phyloP scores from a whole-genome alignment of 2,329 filamentous ascomycete genomes.

The Graphilbum ipis-grandicollis region DNA sequence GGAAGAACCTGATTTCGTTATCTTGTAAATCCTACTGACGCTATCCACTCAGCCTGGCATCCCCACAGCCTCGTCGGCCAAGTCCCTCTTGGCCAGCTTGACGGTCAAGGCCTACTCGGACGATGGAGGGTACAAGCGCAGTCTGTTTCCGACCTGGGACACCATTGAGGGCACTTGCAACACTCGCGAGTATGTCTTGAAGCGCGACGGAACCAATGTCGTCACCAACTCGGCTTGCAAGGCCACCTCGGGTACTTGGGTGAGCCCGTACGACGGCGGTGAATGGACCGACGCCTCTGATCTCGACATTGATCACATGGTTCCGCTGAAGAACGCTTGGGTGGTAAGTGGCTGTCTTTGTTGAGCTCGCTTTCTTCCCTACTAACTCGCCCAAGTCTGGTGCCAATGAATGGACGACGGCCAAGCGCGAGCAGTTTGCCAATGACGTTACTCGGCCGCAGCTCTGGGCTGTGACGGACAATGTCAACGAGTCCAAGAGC shows the following conservation, averaged over 20 bases:
- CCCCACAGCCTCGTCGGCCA: slow-evolving; percentile 39
- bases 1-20: too few species aligned
- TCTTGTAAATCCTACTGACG: not conserved
- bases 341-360: too few species aligned
- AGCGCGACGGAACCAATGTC: slow-evolving; percentile 54
- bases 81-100: slow-evolving; percentile 37
- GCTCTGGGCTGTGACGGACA: slow-evolving; percentile 63
- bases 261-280: slow-evolving; percentile 55
- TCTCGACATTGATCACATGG: slow-evolving; percentile 70
- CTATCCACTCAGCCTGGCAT: slow-evolving; percentile 34
- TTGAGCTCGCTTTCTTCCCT: too few species aligned
- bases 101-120: slow-evolving; percentile 38
- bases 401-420: slow-evolving; percentile 53
- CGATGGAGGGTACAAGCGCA: slow-evolving; percentile 42
- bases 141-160: slow-evolving; percentile 56
- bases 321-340: slow-evolving; percentile 69
- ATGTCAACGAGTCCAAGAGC: slow-evolving; percentile 58
- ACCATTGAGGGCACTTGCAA: slow-evolving; percentile 51
- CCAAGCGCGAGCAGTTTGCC: slow-evolving; percentile 49
- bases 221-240: slow-evolving; percentile 40
- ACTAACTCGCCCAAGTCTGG: too few species aligned
- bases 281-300: slow-evolving; percentile 52
- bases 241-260: slow-evolving; percentile 50
- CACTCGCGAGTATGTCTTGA: slow-evolving; percentile 53
- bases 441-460: slow-evolving; percentile 64